Conservation (phyloP, 2,329 filamentous ascomycete species). For the Calonectria pteridis region DNA sequence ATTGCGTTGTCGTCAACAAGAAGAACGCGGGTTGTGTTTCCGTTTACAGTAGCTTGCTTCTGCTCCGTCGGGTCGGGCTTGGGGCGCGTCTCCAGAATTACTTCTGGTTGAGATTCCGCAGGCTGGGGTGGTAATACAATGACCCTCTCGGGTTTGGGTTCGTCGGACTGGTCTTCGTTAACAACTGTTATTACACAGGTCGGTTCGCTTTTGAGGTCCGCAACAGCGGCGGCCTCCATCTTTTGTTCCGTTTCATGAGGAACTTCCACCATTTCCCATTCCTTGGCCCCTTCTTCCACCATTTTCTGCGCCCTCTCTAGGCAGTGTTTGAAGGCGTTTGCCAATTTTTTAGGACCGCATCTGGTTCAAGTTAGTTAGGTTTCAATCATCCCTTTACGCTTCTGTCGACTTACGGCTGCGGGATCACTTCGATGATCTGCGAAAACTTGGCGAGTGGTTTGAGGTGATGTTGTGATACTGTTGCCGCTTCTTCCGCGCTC, state of each 20-base stretch:
- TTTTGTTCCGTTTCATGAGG: not conserved
- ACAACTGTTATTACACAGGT: not conserved
- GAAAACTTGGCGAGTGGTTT: slow-evolving; percentile 39
- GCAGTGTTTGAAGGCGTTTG: slow-evolving; percentile 45
- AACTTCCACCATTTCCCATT: not conserved
- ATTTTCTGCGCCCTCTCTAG: slow-evolving; percentile 22
- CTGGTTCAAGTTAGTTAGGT: slow-evolving; percentile 13
- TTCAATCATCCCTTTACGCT: accelerated
- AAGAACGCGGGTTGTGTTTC: slow-evolving; percentile 43
- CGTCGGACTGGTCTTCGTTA: not conserved
- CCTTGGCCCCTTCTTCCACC: not conserved
- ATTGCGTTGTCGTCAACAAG: slow-evolving; percentile 59
- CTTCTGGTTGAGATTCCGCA: not conserved
- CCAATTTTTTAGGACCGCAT: slow-evolving; percentile 47
- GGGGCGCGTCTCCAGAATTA: not conserved
- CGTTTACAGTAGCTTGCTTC: not conserved
- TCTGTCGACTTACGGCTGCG: slow-evolving; percentile 46
- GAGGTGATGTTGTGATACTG: slow-evolving; percentile 38
- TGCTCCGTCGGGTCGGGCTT: not conserved
- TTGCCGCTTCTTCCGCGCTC: slow-evolving; percentile 47
- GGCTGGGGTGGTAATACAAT: slow-evolving; percentile 2
- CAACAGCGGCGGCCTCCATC: not conserved
- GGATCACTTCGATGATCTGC: slow-evolving; percentile 46
- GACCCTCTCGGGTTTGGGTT: not conserved
- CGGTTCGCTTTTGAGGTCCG: not conserved